Percentiles rank a stretch among this genome's conserved stretches.
Evolutionary conservation across 2,329 filamentous ascomycete genomes (phyloP).

Genomic region (Claviceps paspali): DNA sequence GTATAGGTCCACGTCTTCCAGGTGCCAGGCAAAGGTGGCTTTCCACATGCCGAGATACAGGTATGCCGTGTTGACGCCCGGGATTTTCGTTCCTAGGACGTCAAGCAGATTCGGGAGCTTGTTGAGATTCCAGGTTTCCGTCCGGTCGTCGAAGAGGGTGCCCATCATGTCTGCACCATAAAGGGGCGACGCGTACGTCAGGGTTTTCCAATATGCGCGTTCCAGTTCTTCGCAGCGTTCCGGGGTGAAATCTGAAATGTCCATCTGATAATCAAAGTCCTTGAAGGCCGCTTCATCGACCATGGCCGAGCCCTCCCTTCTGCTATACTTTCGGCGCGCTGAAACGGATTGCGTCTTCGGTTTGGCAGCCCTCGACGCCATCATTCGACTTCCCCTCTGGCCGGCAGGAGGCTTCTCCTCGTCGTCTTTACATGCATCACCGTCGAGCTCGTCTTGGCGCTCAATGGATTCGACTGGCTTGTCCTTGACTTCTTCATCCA

Average conservation of each 20-base stretch:
- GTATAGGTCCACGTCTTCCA: conserved; percentile 97
- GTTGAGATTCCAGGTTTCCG: conserved; percentile 82
- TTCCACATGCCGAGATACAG: conserved; percentile 99
- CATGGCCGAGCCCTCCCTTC: conserved; percentile 58
- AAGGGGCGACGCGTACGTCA: conserved; percentile 86
- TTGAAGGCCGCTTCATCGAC: conserved; percentile 86
- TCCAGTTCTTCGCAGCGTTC: conserved; percentile 93
- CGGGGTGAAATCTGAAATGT: conserved; percentile 73
- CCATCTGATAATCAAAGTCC: conserved; percentile 79
- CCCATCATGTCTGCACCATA: conserved; percentile 96
- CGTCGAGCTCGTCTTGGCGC: conserved; percentile 23
- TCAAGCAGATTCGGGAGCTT: conserved; percentile 88
- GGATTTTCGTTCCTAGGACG: conserved; percentile 86
- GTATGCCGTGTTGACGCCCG: conserved; percentile 95
- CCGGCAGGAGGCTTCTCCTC: conserved; percentile 24
- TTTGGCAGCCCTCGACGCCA: conserved; percentile 33
- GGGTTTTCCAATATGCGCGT: conserved; percentile 89
- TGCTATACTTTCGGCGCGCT: conserved; percentile 74
- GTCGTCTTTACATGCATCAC: conserved; percentile 23
- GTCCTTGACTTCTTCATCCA: conserved; percentile 15
- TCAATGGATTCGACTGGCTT: conserved; percentile 34
- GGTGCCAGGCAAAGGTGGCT: conserved; percentile 95
- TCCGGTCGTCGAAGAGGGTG: conserved; percentile 78
- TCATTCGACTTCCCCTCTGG: conserved; percentile 28
- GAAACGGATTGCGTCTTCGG: conserved; percentile 61